phyloP scores from a whole-genome alignment of 305 asterid species.

The Rubia tinctorum region DNA sequence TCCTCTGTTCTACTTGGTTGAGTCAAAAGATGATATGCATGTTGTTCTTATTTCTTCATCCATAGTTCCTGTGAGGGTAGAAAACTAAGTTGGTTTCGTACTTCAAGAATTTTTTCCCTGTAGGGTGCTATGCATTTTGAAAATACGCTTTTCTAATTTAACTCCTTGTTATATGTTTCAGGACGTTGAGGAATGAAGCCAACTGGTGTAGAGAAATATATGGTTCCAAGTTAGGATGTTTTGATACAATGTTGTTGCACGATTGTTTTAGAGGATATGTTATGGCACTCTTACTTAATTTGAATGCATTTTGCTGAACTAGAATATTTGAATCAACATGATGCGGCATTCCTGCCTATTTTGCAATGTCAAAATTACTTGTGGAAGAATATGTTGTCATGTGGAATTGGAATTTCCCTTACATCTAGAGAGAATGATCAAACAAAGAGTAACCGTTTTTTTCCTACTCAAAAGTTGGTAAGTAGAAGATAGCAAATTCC shows the following conservation, averaged over 20 bases:
- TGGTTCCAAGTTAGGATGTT: neutral
- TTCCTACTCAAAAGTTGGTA: neutral
- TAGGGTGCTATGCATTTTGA: too few species aligned
- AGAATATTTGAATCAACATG: conserved; percentile 10
- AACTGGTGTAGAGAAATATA: neutral
- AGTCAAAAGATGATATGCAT: neutral
- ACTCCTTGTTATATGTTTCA: conserved; percentile 8
- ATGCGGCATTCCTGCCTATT: neutral
- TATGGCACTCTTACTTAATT: neutral
- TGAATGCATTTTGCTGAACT: conserved; percentile 15
- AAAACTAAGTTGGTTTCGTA: neutral
- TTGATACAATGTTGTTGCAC: conserved; percentile 1
- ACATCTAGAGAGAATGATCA: too few species aligned
- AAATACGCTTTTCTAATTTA: neutral
- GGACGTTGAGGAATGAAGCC: conserved; percentile 21
- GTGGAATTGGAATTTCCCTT: too few species aligned
- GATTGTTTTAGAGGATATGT: conserved; percentile 4
- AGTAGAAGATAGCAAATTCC: too few species aligned
- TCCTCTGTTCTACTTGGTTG: neutral
- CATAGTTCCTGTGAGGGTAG: neutral
- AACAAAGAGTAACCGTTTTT: too few species aligned
- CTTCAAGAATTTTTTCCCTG: neutral
- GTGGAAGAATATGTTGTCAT: too few species aligned
- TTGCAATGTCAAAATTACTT: neutral
- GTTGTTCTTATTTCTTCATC: neutral